Base-by-base conservation (phyloP, 116 monocot species). In the Cymodocea nodosa region DNA sequence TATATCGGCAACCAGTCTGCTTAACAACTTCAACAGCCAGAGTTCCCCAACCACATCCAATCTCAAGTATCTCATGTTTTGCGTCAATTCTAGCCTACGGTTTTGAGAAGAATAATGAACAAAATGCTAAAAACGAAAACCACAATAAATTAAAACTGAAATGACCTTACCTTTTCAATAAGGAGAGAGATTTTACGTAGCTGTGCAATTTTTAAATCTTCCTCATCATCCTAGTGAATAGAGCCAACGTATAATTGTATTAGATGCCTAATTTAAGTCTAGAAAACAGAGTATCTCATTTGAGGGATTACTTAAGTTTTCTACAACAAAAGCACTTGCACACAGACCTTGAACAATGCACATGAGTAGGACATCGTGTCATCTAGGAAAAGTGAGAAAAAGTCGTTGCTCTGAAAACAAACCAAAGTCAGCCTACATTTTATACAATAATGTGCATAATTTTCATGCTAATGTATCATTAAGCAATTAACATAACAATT, bases 351-450 rank as follows among this genome's bases (percentile, higher is more conserved):
- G 58, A 90, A 94, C 69, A 90, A 72, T 24, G 90, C 94, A 76
- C 75, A 90, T 13, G 94, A 98, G 66, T 98, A 98, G 44, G 84
- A 84, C 98, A 98, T 98, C 57, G 98, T 86, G 48, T 92, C 82
- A 57, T 98, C 98, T 64, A 98, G 78, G 69, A 98, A 92, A 51
- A 98, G 73, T 34, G 86, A 77, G 75, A 98, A 98, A 50, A 98
- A 85, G 16, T 92, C 92, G 59, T 98, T 98, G 56, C 98, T 98
- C 98, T 98, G 67, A 25, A 39, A 62, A 62, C 16, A 16, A 37
- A 36, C 6, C n/a, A 37, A 35, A 36, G 30, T n/a, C n/a, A 62
- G 35, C 62, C 36, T 18, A 37, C 19, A 36, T n/a, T 39, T 6
- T 44, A 44, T 44, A 44, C 11, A 6, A 30, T 30, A 30, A 30